A percentile compares a stretch with the other conserved stretches of the same genome.
Evolutionary conservation across 441 rosid genomes (phyloP).

Genomic region (Mallotus japonicus): DNA sequence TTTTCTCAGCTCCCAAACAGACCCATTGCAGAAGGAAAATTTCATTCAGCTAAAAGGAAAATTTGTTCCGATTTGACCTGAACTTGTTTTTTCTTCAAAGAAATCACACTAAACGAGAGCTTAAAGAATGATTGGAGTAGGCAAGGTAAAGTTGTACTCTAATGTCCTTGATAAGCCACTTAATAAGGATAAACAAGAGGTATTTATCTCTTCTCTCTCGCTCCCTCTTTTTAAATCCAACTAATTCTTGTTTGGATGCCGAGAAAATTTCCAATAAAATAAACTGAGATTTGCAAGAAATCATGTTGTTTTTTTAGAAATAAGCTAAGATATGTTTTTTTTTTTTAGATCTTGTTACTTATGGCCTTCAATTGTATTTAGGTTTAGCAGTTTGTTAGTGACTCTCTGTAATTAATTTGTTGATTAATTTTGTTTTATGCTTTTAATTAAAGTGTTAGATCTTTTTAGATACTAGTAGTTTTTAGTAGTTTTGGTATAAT

Average conservation of each 20-base stretch:
- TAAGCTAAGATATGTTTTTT: no score
- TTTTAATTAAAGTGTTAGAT: neutral
- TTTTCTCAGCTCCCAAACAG: no score
- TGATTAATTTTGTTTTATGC: neutral
- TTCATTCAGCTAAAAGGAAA: no score
- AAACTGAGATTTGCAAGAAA: neutral
- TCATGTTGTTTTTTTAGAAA: neutral
- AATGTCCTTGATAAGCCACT: slow-evolving; percentile 95
- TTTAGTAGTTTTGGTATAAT: neutral
- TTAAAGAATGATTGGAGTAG: slow-evolving; percentile 76
- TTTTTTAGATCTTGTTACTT: neutral
- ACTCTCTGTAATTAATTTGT: no score
- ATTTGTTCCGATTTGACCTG: no score
- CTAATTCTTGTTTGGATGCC: neutral
- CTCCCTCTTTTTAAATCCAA: neutral
- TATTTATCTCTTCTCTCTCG: slow-evolving; percentile 9
- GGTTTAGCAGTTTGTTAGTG: neutral
- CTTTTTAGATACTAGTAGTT: neutral
- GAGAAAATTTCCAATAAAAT: neutral
- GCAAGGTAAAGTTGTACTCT: slow-evolving; percentile 91
- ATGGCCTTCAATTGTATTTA: neutral
- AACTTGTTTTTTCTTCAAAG: no score
- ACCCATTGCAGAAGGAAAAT: no score
- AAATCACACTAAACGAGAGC: no score
- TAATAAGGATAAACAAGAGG: slow-evolving; percentile 98